These are phyloP conservation scores for Gastrolobium villosum DNA, from an alignment of 306 rosid genomes.

Conservation along the genomic window DNA sequence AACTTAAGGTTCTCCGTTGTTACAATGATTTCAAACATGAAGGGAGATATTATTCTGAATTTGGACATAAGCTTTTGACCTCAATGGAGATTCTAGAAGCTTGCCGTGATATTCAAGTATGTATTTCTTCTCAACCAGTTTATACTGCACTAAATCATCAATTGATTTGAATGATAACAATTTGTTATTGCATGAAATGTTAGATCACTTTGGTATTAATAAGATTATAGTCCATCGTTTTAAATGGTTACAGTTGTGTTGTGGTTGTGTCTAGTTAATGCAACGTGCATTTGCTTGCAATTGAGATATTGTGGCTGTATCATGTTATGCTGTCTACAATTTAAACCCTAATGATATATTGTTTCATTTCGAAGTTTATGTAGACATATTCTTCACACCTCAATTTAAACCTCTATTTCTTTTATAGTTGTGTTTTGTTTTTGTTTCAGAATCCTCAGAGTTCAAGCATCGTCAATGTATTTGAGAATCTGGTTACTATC, in stretches of 20 bases:
- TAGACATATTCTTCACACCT: neutral
- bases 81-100: neutral
- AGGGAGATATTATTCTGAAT: rapidly evolving
- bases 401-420: no score
- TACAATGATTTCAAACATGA: neutral
- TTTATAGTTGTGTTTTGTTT: neutral
- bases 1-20: neutral
- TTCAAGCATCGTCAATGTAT: neutral
- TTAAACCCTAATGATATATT: no score
- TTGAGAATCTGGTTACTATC: neutral
- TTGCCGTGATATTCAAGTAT: neutral
- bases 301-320: no score
- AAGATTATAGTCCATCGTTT: no score
- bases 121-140: neutral
- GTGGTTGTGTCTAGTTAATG: no score
- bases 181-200: neutral
- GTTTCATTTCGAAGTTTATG: no score
- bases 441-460: neutral
- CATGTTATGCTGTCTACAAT: no score
- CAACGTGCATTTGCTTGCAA: no score
- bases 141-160: no score
- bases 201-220: neutral
- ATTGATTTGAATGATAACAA: neutral
- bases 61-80: neutral
- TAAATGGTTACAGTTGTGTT: no score